Evolutionary conservation across 2,329 filamentous ascomycete genomes (phyloP).

Genomic region (Sporothrix inflata): DNA sequence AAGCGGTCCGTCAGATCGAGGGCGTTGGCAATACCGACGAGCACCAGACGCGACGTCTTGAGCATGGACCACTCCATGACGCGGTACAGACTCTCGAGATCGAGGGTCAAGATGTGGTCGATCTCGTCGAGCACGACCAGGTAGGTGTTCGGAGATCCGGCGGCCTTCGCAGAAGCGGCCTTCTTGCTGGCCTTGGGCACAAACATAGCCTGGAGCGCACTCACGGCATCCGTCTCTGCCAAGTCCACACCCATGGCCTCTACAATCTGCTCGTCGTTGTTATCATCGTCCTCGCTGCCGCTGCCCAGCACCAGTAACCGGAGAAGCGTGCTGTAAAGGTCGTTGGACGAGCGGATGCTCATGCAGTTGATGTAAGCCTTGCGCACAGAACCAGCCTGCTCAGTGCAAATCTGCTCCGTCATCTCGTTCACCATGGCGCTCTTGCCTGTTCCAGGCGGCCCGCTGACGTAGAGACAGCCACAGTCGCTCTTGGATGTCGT

Average conservation of each 20-base stretch:
- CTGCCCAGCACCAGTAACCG: slow-evolving; percentile 58
- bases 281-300: background rate
- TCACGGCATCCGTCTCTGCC: slow-evolving; percentile 67
- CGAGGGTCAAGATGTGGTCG: slow-evolving; percentile 86
- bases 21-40: slow-evolving; percentile 95
- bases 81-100: slow-evolving; percentile 85
- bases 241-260: slow-evolving; percentile 51
- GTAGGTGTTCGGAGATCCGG: slow-evolving; percentile 58
- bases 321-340: slow-evolving; percentile 79
- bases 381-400: slow-evolving; percentile 57
- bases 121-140: slow-evolving; percentile 94
- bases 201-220: slow-evolving; percentile 72
- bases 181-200: slow-evolving; percentile 51
- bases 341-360: slow-evolving; percentile 86
- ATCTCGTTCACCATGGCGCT: slow-evolving; percentile 89
- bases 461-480: slow-evolving; percentile 92
- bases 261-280: background rate
- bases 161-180: background rate
- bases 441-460: slow-evolving; percentile 94
- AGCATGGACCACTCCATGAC: slow-evolving; percentile 97
- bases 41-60: slow-evolving; percentile 74
- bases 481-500: slow-evolving; percentile 56
- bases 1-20: slow-evolving; percentile 95
- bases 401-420: slow-evolving; percentile 60
- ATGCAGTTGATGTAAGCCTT: slow-evolving; percentile 93